Base-by-base conservation (phyloP, 2,329 filamentous ascomycete species). In the Hortaea werneckii region DNA sequence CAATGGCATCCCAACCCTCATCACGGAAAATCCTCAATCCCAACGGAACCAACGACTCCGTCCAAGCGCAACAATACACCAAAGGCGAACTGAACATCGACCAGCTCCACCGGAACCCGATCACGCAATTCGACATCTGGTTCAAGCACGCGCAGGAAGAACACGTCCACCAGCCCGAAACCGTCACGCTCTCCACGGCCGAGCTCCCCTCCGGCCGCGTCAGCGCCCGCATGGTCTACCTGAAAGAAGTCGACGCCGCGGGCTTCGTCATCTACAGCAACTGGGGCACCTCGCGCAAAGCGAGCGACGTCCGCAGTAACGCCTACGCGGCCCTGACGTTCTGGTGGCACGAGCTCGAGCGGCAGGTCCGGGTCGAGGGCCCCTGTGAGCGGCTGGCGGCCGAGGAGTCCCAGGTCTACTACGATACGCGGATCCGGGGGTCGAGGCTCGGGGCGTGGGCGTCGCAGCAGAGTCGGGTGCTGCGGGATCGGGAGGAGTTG, bases 241-340 rank as follows among this genome's bases (percentile, higher is more conserved):
- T 98, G 54, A 98, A 98, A 69, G 92, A 96, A 72, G 79, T 96
- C 26, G 89, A 96, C 65, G 67, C 73, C 5, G 67, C 65, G 13
- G 88, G 89, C 11, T 98, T 94, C 67, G 87, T 96, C 38, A 75
- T 98, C 41, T 98, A 96, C 74, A 85, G 80, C 60, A 98, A 98
- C 67, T 90, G 89, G 71, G 88, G 80, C 49, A 92, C 85, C 0
- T 86, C 80, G 48, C 69, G 76, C 28, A 80, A 82, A 70, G 78
- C 81, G 0, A 60, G 68, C 42, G 87, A 95, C 63, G 69, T 92
- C 5, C 74, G 70, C 20, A 74, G 68, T 4, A 98, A 96, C 65
- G 77, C 78, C 28, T 83, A 84, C 69, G 90, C 86, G 0, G 80
- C 81, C 41, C 72, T 98, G 57, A 87, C 87, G 5, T 98, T 98